Percentiles rank a stretch among this genome's conserved stretches.
Conservation (phyloP, 306 rosid genomes). For the Acacia confusa region DNA sequence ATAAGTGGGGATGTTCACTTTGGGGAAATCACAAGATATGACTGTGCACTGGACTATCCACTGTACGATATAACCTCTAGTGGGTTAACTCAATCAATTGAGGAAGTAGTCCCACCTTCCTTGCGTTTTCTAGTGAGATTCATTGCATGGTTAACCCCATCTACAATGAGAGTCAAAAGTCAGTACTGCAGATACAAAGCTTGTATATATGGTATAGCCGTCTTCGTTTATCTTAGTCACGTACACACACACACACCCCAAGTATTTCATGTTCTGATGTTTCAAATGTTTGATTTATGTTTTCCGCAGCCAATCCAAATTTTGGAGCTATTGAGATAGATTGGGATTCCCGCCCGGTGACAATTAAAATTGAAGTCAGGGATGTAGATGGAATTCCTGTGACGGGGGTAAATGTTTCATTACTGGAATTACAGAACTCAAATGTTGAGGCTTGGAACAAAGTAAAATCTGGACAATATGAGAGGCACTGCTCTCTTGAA, state of each 20-base stretch:
- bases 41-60: conserved; percentile 72
- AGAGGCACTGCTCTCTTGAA: conserved; percentile 67
- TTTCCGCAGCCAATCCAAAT: conserved; percentile 66
- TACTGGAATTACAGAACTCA: conserved; percentile 46
- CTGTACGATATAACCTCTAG: conserved; percentile 79
- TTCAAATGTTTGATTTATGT: conserved; percentile 33
- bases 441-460: conserved; percentile 29
- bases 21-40: conserved; percentile 78
- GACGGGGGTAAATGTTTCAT: conserved; percentile 40
- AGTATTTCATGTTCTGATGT: conserved; percentile 21
- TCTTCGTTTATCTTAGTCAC: conserved; percentile 6
- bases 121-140: conserved; percentile 56
- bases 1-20: conserved; percentile 93
- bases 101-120: conserved; percentile 52
- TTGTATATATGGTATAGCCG: conserved; percentile 63
- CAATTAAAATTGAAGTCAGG: conserved; percentile 52
- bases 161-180: conserved; percentile 70
- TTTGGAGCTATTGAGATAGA: conserved; percentile 75
- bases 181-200: conserved; percentile 66
- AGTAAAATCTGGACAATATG: conserved; percentile 32
- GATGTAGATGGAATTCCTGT: conserved; percentile 56
- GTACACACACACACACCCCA: neutral
- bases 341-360: conserved; percentile 65
- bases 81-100: conserved; percentile 79
- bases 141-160: conserved; percentile 62